These are phyloP conservation scores for Eucalyptus leucophloia DNA, from an alignment of 345 rosid genomes.

Conservation along the genomic window DNA sequence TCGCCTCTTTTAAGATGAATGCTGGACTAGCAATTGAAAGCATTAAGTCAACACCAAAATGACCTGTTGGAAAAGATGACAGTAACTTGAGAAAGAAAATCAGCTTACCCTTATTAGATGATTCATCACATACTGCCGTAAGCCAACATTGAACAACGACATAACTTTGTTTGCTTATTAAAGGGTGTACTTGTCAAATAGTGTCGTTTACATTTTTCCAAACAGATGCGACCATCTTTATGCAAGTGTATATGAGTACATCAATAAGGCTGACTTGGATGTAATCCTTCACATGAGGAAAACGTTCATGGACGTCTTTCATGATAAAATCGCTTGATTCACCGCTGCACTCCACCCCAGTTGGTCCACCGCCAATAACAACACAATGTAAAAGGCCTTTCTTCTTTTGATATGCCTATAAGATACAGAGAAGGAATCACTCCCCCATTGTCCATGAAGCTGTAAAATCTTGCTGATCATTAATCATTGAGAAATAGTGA, in stretches of 20 bases:
- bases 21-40: constrained; percentile 19
- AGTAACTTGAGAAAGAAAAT: not conserved
- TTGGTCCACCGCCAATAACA: constrained; percentile 98
- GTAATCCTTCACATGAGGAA: constrained; percentile 61
- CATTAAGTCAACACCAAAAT: not conserved
- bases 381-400: constrained; percentile 83
- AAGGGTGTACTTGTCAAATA: not conserved
- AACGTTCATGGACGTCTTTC: constrained; percentile 72
- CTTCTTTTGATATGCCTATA: constrained; percentile 67
- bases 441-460: not conserved
- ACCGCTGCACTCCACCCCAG: constrained; percentile 89
- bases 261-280: constrained; percentile 84
- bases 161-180: constrained; percentile 73
- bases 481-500: not conserved
- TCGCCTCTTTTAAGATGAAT: constrained; percentile 36
- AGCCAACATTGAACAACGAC: constrained; percentile 70
- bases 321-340: constrained; percentile 90
- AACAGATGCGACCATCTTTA: no score
- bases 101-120: constrained; percentile 49
- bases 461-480: not conserved
- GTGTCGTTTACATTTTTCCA: not conserved
- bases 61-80: not conserved
- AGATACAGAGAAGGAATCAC: not conserved
- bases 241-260: constrained; percentile 13
- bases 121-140: constrained; percentile 47